Percentiles rank a stretch among this genome's conserved stretches.
These are phyloP conservation scores for Calonectria hawksworthii DNA, from an alignment of 2,329 filamentous ascomycete species.

Conservation along the genomic window DNA sequence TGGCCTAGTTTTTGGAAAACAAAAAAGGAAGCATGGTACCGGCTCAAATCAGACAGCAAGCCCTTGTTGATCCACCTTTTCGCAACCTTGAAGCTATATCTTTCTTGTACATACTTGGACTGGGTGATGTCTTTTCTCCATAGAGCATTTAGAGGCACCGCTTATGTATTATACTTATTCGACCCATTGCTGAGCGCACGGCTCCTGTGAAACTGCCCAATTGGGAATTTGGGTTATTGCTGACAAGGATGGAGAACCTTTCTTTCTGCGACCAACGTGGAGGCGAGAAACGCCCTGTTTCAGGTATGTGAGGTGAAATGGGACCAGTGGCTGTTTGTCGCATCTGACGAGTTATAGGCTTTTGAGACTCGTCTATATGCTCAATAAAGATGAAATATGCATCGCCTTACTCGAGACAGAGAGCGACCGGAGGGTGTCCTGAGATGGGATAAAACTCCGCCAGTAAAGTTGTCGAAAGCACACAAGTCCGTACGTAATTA, in stretches of 20 bases:
- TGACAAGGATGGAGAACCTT: neutral
- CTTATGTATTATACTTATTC: neutral
- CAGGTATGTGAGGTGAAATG: neutral
- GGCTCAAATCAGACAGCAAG: neutral
- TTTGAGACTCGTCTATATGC: too few relatives aligned
- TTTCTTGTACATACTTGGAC: constrained; percentile 28
- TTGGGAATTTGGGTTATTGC: neutral
- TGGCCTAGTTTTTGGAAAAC: neutral
- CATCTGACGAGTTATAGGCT: neutral
- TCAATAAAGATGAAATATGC: neutral
- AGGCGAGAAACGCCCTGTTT: neutral
- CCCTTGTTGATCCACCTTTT: neutral
- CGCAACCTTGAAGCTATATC: constrained; percentile 7
- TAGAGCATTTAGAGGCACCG: neutral
- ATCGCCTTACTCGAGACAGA: neutral
- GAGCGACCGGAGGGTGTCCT: neutral
- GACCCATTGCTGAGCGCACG: neutral
- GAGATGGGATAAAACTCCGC: neutral
- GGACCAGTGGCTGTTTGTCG: neutral
- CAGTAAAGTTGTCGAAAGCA: neutral
- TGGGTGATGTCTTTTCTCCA: neutral
- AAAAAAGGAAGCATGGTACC: neutral
- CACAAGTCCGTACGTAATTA: neutral
- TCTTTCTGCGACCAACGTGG: neutral
- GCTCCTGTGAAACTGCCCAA: neutral